Evolutionary conservation across 1,139 yeast species (phyloP).

Genomic region (Protomyces inundatus): DNA sequence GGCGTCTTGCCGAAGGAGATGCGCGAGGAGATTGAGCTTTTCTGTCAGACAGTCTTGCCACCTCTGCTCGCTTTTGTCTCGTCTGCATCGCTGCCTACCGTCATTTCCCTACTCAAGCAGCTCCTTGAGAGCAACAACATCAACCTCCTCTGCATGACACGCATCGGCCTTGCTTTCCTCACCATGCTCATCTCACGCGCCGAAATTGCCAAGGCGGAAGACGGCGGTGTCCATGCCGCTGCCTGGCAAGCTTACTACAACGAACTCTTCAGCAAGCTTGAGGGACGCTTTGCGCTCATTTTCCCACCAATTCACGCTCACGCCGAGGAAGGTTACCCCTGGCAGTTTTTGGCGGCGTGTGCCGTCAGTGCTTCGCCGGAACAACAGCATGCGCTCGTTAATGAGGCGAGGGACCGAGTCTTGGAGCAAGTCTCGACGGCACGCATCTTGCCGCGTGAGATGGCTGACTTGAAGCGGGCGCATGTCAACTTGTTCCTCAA

Average conservation of each 20-base stretch:
- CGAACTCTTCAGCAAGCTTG: slow-evolving; percentile 69
- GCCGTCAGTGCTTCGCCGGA: slow-evolving; percentile 88
- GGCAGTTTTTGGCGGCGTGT: slow-evolving; percentile 95
- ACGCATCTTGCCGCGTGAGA: slow-evolving; percentile 55
- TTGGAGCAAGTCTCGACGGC: slow-evolving; percentile 84
- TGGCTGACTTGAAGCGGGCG: slow-evolving; percentile 57
- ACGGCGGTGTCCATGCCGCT: slow-evolving; percentile 47
- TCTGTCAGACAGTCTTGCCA: slow-evolving; percentile 77
- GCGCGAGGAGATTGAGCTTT: slow-evolving; percentile 66
- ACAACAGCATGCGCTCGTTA: slow-evolving; percentile 91
- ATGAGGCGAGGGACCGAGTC: slow-evolving; percentile 86
- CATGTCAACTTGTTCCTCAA: slow-evolving; percentile 89
- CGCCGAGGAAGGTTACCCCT: slow-evolving; percentile 79
- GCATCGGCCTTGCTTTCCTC: slow-evolving; percentile 77
- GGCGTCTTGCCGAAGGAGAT: slow-evolving; percentile 46
- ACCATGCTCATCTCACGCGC: slow-evolving; percentile 89
- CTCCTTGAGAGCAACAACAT: slow-evolving; percentile 65
- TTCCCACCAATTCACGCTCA: slow-evolving; percentile 53
- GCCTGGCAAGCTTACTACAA: slow-evolving; percentile 84
- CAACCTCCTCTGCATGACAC: slow-evolving; percentile 70
- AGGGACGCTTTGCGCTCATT: slow-evolving; percentile 68
- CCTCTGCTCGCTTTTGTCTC: slow-evolving; percentile 79
- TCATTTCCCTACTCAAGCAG: slow-evolving; percentile 72
- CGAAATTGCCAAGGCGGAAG: slow-evolving; percentile 83
- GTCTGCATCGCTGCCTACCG: slow-evolving; percentile 74